phyloP scores from a whole-genome alignment of 441 rosid species.

The Arabidopsis hybrid region DNA sequence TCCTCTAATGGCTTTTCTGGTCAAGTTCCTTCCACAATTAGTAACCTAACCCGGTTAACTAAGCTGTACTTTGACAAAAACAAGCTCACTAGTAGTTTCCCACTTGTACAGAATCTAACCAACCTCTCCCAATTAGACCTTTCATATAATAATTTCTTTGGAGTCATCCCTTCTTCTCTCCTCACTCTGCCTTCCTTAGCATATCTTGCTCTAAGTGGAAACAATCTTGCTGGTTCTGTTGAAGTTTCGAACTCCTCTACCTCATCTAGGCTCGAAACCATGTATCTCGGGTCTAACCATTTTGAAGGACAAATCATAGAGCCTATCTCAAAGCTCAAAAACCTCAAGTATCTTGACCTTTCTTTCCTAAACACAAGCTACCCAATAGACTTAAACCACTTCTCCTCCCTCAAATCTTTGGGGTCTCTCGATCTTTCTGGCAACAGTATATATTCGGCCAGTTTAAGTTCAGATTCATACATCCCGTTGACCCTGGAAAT shows the following conservation, averaged over 20 bases:
- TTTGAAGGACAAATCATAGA: no score
- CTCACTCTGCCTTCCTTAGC: not conserved
- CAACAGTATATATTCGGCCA: not conserved
- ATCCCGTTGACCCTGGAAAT: not conserved
- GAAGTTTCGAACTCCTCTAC: not conserved
- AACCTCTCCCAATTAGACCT: no score
- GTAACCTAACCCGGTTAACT: no score
- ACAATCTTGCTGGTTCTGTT: not conserved
- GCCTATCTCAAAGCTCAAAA: slow-evolving; percentile 29
- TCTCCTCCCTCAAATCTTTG: slow-evolving; percentile 43
- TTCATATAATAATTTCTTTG: no score
- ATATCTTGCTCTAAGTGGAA: accelerated
- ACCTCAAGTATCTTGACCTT: not conserved
- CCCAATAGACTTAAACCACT: not conserved
- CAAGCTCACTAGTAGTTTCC: no score
- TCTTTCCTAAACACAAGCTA: slow-evolving; percentile 20
- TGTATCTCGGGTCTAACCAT: no score
- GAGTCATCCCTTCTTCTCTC: not conserved
- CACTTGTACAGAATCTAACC: no score
- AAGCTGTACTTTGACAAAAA: no score
- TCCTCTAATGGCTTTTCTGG: slow-evolving; percentile 9
- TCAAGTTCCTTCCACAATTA: slow-evolving; percentile 1
- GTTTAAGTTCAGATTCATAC: not conserved
- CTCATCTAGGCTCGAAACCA: no score
- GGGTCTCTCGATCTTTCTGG: not conserved